Conservation (phyloP, 306 rosid genomes). For the Malus sieversii region DNA sequence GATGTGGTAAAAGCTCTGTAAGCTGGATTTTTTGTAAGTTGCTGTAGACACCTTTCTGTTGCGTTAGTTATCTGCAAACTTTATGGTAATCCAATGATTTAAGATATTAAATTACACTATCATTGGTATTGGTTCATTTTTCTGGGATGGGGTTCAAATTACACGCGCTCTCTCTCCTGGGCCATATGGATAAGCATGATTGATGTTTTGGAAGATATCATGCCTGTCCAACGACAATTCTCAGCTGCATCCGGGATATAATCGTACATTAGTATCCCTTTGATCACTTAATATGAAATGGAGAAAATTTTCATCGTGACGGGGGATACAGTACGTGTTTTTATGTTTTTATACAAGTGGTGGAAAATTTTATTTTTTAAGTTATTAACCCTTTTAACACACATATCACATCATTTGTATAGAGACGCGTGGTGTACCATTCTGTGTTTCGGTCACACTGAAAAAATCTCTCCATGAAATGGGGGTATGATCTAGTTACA, state of each 20-base stretch:
- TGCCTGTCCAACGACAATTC: background rate
- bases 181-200: too few species aligned
- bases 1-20: background rate
- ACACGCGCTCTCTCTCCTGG: background rate
- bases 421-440: too few species aligned
- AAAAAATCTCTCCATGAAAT: too few species aligned
- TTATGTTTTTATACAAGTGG: too few species aligned
- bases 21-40: background rate
- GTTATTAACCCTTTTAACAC: too few species aligned
- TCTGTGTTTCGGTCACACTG: rapidly evolving
- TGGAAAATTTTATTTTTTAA: too few species aligned
- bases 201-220: background rate
- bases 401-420: too few species aligned
- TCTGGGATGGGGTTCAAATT: background rate
- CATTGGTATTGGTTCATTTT: background rate
- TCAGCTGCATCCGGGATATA: too few species aligned
- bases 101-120: background rate
- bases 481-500: too few species aligned
- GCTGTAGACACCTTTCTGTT: background rate
- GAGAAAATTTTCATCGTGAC: too few species aligned
- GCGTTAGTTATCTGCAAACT: background rate
- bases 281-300: background rate
- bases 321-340: too few species aligned
- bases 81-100: conserved; percentile 12
- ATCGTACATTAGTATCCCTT: too few species aligned